Evolutionary conservation across 495 filamentous ascomycete species (phyloP).

Genomic region (Penicillium paradoxum): DNA sequence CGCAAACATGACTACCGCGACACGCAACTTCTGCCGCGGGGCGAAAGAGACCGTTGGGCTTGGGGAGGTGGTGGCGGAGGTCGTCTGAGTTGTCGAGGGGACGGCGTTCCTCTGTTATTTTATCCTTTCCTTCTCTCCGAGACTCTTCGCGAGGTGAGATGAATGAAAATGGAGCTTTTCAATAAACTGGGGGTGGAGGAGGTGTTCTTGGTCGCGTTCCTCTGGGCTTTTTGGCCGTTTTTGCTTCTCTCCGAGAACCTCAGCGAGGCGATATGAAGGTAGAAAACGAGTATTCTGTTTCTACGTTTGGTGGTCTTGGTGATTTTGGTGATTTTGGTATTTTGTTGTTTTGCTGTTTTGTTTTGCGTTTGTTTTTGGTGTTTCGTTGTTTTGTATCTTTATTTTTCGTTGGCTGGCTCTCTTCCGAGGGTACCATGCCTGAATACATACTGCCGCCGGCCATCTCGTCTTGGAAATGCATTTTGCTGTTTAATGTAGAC

Average conservation of each 20-base stretch:
- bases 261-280: conserved; percentile 8
- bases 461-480: not conserved
- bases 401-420: not conserved
- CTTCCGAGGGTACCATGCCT: conserved; percentile 2
- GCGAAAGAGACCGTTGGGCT: not conserved
- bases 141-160: conserved; percentile 8
- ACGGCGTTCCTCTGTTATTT: conserved; percentile 3
- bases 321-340: too few relatives aligned
- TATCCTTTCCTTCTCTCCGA: conserved; percentile 3
- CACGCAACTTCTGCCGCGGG: not conserved
- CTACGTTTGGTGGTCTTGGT: too few relatives aligned
- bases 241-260: conserved; percentile 11
- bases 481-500: conserved; percentile 1
- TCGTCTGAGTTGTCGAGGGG: not conserved
- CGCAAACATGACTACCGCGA: not conserved
- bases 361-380: not conserved
- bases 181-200: not conserved
- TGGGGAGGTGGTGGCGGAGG: too few relatives aligned
- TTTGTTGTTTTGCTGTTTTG: conserved; percentile 2
- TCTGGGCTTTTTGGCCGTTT: conserved; percentile 8
- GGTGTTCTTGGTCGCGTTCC: conserved; percentile 1
- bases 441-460: not conserved
- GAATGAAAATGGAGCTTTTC: conserved; percentile 3
- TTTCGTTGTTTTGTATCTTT: not conserved
- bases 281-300: conserved; percentile 3